Conservation (phyloP, 2,329 filamentous ascomycete species). For the Colletotrichum sojae region DNA sequence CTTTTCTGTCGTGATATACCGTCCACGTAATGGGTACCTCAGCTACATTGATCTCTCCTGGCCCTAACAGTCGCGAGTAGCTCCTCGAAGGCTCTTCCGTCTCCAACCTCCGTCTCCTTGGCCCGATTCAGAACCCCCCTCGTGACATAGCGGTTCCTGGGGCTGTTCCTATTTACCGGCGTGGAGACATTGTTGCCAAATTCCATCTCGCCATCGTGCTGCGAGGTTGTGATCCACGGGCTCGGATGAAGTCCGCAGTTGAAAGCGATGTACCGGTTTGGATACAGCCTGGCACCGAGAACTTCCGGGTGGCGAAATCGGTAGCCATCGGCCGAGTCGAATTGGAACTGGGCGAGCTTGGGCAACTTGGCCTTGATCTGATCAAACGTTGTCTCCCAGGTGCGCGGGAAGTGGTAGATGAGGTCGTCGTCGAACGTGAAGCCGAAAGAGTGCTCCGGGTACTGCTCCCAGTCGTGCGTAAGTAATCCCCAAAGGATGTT, state of each 20-base stretch:
- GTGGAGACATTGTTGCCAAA: neutral
- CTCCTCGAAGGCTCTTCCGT: conserved; percentile 3
- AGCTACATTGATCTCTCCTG: neutral
- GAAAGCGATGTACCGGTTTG: conserved; percentile 4
- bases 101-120: neutral
- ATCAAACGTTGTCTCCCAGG: conserved; percentile 45
- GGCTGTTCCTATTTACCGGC: neutral
- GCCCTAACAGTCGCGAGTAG: neutral
- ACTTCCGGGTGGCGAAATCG: neutral
- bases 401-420: conserved; percentile 35
- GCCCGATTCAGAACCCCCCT: neutral
- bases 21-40: neutral
- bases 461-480: conserved; percentile 39
- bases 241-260: neutral
- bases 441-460: conserved; percentile 12
- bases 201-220: neutral
- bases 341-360: conserved; percentile 41
- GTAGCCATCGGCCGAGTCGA: neutral
- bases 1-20: too few species aligned
- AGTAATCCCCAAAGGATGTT: neutral
- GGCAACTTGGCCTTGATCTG: conserved; percentile 37
- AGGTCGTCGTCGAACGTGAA: neutral
- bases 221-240: neutral
- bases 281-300: neutral
- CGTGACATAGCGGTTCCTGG: too few species aligned